Percentiles rank a stretch among this genome's conserved stretches.
Conservation (phyloP, 1,284 basidiomycete genomes). For the Cutaneotrichosporon dermatis region DNA sequence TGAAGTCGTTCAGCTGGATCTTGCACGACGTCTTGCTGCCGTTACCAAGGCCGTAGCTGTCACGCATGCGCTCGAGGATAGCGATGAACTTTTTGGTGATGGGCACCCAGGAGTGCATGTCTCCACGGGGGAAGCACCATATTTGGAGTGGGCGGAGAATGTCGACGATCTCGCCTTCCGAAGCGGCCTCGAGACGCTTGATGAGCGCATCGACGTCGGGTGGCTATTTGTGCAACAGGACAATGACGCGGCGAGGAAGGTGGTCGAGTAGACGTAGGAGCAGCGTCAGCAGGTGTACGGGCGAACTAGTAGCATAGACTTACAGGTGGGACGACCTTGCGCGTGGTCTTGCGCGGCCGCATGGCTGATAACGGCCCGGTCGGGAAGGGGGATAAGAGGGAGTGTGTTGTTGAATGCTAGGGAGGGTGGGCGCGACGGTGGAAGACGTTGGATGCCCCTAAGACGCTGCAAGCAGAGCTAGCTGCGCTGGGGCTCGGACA, state of each 20-base stretch:
- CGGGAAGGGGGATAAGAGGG: not conserved
- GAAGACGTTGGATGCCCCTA: not conserved
- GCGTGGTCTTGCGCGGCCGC: conserved; percentile 40
- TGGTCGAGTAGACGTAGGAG: not conserved
- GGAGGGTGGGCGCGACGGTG: not conserved
- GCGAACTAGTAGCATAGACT: not conserved
- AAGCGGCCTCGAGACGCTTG: conserved; percentile 24
- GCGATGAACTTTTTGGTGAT: conserved; percentile 92
- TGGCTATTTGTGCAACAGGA: conserved; percentile 18
- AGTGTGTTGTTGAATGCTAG: not conserved
- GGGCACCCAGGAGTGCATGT: conserved; percentile 93
- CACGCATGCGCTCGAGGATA: conserved; percentile 76
- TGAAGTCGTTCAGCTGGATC: conserved; percentile 75
- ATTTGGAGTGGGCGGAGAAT: conserved; percentile 24
- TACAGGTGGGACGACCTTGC: conserved; percentile 36
- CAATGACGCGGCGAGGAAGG: not conserved
- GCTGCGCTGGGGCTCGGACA: not conserved
- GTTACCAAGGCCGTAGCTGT: conserved; percentile 59
- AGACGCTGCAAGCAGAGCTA: conserved; percentile 2
- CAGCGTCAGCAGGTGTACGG: not conserved
- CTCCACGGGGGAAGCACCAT: conserved; percentile 95
- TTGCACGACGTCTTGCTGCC: conserved; percentile 11
- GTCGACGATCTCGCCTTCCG: conserved; percentile 28
- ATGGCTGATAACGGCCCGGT: conserved; percentile 17
- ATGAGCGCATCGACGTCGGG: conserved; percentile 36